Evolutionary conservation across 345 rosid species (phyloP), one percentile per base, ranked within the genome.

Genomic region (Salix koriyanagi): DNA sequence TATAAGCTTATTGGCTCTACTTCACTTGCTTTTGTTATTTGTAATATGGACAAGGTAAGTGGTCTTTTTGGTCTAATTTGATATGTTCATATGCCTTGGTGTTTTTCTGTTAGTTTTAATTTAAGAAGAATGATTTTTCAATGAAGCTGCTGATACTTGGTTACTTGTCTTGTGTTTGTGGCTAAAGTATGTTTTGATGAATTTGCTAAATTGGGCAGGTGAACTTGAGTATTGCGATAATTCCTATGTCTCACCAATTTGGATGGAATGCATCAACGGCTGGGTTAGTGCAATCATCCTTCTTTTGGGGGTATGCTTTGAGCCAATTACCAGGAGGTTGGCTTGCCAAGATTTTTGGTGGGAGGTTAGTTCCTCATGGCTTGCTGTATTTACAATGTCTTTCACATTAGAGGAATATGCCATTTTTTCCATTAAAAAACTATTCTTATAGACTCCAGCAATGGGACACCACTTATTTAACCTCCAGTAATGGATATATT

Each of bases 311-410:
- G 30, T 94, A 94, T 82, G 97, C 99, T 0, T 80, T 94, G 88
- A 94, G 97, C 77, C 99, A 95, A 81, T 87, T 91, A 84, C 97
- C 97, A 21, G 97, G 97, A 25, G 97, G 97, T 66, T 95, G 97
- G 99, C 92, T 93, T 76, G 79, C 99, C 70, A 95, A 91, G 90
- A 79, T 88, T 77, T 90, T 93, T 71, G 99, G 97, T 28, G 99
- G 99, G 72, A 90, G 99, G 99, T 95, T 77, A 79, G 95, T 85
- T 67, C 52, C 25, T 71, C 16, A 7, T 21, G 12, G 42, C 65
- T 79, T 66, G 2, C 6, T 26, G 52, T 62, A 50, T 77, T 61
- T 65, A 5, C 7, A 58, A 46, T 9, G 26, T 70, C 64, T 67
- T 71, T 73, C 19, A n/a, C 42, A 9, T 65, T 41, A n/a, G 50